Conservation (phyloP, 139 green algal species). For the Coelastrella sp. region DNA sequence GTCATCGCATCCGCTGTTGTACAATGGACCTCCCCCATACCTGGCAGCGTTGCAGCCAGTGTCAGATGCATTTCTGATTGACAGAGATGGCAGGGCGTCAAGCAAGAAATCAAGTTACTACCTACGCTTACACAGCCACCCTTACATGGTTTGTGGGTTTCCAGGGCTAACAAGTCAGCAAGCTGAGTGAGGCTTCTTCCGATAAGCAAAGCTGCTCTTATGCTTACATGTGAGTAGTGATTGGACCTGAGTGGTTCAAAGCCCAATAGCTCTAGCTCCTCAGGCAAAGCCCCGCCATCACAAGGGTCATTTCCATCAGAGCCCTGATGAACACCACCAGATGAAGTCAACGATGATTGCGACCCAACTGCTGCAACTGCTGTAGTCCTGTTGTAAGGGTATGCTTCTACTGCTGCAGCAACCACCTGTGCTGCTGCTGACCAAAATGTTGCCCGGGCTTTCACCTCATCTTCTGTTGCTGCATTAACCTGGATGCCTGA, state of each 20-base stretch:
- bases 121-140: too few relatives aligned
- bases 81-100: too few relatives aligned
- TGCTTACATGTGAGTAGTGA: slow-evolving; percentile 42
- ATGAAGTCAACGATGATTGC: too few relatives aligned
- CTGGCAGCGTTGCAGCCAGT: too few relatives aligned
- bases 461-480: slow-evolving; percentile 24
- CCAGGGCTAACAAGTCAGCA: too few relatives aligned
- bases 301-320: neutral
- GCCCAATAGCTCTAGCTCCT: slow-evolving; percentile 50
- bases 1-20: too few relatives aligned
- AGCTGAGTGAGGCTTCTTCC: too few relatives aligned
- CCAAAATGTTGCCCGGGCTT: slow-evolving; percentile 19
- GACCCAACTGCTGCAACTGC: neutral
- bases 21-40: too few relatives aligned
- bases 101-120: too few relatives aligned
- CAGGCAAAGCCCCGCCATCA: slow-evolving; percentile 27
- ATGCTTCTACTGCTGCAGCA: neutral
- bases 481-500: neutral
- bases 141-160: too few relatives aligned
- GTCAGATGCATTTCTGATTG: too few relatives aligned
- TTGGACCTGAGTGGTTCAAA: slow-evolving; percentile 47
- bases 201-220: too few relatives aligned
- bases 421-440: neutral
- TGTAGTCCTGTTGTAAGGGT: neutral
- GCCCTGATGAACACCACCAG: neutral